Evolutionary conservation across 2,329 filamentous ascomycete genomes (phyloP), one percentile per base, ranked within the genome.

Genomic region (Aureobasidium sp.): DNA sequence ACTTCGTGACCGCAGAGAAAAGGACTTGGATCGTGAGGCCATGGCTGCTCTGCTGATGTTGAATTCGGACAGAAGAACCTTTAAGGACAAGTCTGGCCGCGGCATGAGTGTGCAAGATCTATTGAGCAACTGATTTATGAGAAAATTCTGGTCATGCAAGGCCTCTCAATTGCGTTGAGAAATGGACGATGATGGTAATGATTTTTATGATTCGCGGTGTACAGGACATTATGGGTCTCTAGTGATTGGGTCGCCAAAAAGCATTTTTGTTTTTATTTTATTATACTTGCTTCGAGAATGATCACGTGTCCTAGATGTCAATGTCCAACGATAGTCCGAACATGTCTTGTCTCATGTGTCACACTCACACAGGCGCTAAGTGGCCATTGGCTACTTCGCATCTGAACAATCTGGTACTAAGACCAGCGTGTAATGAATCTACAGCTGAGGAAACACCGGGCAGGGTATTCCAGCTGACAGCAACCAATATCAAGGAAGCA

Each of bases 21-120:
- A 72, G 51, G 68, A 76, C 68, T 72, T 78, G 34, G 78, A 81
- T 47, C 87, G 92, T 64, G 90, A 94, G 72, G 92, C 91, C 1
- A 94, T 91, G 8, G 87, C 90, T 13, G 92, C 92, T 3, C 74
- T 96, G 67, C 75, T 96, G 72, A 96, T 96, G 92, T 78, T 97
- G 63, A 95, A 92, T 67, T 85, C 67, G 62, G 55, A 67, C 36
- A 41, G 68, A 65, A 43, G 66, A 34, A 20, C 48, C 37, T 60
- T 27, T 29, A 64, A 61, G n/a, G 65, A 62, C 36, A 59, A 46
- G n/a, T 63, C 63, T 7, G 72, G 68, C 24, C 66, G 74, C 29
- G 73, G 73, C 10, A 79, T 80, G 76, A 80, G 77, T 63, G 78
- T 80, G 8, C 73, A 72, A 62, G 78, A 80, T 66, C 65, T 80